phyloP scores from a whole-genome alignment of 352 stramenopile genomes.

The Peronospora tabacina region DNA sequence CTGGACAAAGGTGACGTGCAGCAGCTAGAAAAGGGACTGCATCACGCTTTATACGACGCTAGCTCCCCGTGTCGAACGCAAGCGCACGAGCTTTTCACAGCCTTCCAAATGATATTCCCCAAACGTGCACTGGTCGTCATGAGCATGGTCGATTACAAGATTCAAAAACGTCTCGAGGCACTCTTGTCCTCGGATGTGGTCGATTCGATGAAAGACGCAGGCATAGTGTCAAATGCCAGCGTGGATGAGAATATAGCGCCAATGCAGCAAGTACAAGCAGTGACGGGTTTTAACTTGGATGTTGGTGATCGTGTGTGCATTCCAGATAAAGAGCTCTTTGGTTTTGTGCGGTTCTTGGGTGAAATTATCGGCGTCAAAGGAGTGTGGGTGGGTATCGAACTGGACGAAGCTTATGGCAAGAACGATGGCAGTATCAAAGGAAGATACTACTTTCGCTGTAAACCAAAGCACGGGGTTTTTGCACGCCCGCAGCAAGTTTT shows the following conservation, averaged over 20 bases:
- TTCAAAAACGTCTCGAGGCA: slow-evolving; percentile 69
- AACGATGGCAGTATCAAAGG: slow-evolving; percentile 82
- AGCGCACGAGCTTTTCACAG: slow-evolving; percentile 58
- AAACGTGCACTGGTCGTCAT: slow-evolving; percentile 64
- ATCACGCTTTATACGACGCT: slow-evolving; percentile 65
- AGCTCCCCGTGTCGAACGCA: slow-evolving; percentile 63
- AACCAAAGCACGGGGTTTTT: slow-evolving; percentile 75
- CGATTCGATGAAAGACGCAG: slow-evolving; percentile 22
- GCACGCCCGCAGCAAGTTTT: slow-evolving; percentile 70
- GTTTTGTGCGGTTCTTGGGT: slow-evolving; percentile 67
- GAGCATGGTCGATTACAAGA: slow-evolving; percentile 70
- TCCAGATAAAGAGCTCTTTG: slow-evolving; percentile 79
- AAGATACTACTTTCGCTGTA: slow-evolving; percentile 70
- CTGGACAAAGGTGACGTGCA: slow-evolving; percentile 77
- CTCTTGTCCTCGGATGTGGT: slow-evolving; percentile 32
- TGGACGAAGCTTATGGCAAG: slow-evolving; percentile 69
- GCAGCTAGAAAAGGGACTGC: slow-evolving; percentile 69
- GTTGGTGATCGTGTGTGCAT: slow-evolving; percentile 75
- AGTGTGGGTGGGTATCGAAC: slow-evolving; percentile 68
- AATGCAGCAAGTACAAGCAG: slow-evolving; percentile 23
- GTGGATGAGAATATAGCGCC: slow-evolving; percentile 38
- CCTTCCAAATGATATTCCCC: slow-evolving; percentile 71
- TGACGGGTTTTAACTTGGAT: slow-evolving; percentile 40
- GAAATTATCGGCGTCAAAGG: slow-evolving; percentile 66
- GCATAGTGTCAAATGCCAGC: slow-evolving; percentile 36